These are phyloP conservation scores for Penicillium paneum DNA, from an alignment of 2,329 filamentous ascomycete species.

Conservation along the genomic window DNA sequence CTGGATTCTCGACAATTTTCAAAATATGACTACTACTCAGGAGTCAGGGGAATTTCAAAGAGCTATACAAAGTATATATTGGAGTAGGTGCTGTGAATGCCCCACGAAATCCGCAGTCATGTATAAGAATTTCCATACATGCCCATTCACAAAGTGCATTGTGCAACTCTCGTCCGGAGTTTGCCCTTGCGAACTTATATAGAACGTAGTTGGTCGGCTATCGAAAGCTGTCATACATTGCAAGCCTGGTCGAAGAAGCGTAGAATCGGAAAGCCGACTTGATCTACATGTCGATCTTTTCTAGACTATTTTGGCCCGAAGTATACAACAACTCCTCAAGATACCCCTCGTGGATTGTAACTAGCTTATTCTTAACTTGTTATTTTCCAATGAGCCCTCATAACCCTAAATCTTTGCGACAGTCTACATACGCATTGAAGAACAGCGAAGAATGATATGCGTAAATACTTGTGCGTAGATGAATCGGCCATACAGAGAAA, in stretches of 20 bases:
- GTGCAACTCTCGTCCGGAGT: neutral
- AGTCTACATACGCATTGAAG: too few species aligned
- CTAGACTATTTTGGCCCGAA: neutral
- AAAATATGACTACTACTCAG: too few species aligned
- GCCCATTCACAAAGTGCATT: neutral
- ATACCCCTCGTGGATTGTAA: neutral
- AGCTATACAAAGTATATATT: neutral
- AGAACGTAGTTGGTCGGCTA: neutral
- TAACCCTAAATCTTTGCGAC: too few species aligned
- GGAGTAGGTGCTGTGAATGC: neutral
- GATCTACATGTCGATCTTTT: constrained; percentile 1
- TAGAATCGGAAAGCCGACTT: neutral
- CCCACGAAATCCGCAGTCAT: neutral
- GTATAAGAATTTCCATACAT: neutral
- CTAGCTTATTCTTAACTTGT: neutral
- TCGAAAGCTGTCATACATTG: neutral
- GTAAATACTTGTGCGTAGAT: neutral
- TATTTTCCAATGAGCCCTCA: too few species aligned
- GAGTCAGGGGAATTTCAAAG: too few species aligned
- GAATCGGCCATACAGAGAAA: neutral
- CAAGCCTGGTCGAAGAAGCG: neutral
- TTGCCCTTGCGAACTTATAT: neutral
- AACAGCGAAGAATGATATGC: too few species aligned
- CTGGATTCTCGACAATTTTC: neutral
- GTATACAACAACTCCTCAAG: neutral